A percentile compares a stretch with the other conserved stretches of the same genome.
phyloP scores from a whole-genome alignment of 208 protist species.

The Leishmania tropica region DNA sequence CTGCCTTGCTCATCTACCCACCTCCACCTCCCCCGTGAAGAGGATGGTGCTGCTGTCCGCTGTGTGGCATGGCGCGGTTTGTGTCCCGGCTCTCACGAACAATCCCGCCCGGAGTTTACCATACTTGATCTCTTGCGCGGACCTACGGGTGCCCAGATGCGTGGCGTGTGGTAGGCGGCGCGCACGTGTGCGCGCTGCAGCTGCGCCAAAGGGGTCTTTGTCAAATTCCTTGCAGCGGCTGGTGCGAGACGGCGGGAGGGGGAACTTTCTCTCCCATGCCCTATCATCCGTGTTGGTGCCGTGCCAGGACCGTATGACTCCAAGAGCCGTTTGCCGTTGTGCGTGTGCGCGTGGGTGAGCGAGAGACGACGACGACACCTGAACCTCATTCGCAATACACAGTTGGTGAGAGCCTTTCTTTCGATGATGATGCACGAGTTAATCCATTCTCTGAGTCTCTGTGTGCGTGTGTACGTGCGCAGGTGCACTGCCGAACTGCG shows the following conservation, averaged over 20 bases:
- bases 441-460: conserved; percentile 54
- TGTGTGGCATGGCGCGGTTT: not conserved
- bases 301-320: conserved; percentile 31
- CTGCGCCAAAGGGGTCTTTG: conserved; percentile 15
- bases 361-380: conserved; percentile 36
- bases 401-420: conserved; percentile 46
- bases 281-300: conserved; percentile 13
- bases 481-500: not conserved
- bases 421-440: conserved; percentile 43
- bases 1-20: not conserved
- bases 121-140: conserved; percentile 56
- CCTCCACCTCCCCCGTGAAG: not conserved
- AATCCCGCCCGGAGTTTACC: conserved; percentile 73
- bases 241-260: conserved; percentile 2
- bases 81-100: conserved; percentile 45
- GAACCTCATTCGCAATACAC: conserved; percentile 38
- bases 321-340: conserved; percentile 12
- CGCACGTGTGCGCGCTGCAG: not conserved
- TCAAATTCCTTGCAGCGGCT: conserved; percentile 37
- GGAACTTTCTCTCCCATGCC: not conserved
- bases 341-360: not conserved
- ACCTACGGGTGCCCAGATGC: conserved; percentile 64
- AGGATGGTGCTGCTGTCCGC: not conserved
- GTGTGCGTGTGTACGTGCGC: not conserved
- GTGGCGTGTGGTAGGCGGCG: not conserved